phyloP scores from a whole-genome alignment of 768 basidiomycete species.

The Leccinum subtestaceum region DNA sequence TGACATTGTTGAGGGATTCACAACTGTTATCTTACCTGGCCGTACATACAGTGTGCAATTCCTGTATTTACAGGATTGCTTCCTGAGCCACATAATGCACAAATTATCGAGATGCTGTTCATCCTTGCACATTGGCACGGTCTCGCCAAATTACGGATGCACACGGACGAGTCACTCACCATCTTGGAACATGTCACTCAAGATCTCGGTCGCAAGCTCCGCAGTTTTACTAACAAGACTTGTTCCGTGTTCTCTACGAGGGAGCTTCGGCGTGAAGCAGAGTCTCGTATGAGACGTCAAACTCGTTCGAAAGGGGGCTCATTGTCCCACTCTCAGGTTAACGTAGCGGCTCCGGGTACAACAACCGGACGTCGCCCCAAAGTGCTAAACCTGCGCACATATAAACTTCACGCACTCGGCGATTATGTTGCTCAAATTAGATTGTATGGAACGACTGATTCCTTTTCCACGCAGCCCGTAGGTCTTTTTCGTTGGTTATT shows the following conservation, averaged over 20 bases:
- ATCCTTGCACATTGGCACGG: neutral
- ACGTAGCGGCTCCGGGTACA: too few species aligned
- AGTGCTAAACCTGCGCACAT: neutral
- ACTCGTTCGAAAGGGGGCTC: too few species aligned
- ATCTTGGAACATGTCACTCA: neutral
- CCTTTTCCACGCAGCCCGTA: neutral
- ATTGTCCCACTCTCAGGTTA: too few species aligned
- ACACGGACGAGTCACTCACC: neutral
- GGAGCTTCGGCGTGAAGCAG: too few species aligned
- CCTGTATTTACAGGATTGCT: neutral
- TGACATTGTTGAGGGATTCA: neutral
- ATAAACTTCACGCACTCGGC: neutral
- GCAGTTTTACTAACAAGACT: accelerated
- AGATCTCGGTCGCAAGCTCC: neutral
- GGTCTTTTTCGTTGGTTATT: too few species aligned
- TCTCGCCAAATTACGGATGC: neutral
- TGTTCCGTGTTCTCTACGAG: too few species aligned
- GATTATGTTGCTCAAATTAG: neutral
- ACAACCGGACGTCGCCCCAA: too few species aligned
- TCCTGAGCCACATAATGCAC: neutral
- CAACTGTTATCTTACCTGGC: neutral
- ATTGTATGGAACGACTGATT: neutral
- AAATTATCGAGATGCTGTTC: neutral
- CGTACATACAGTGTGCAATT: neutral
- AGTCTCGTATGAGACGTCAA: too few species aligned